Conservation (phyloP, 2,329 filamentous ascomycete genomes). For the Stagonosporopsis vannaccii region DNA sequence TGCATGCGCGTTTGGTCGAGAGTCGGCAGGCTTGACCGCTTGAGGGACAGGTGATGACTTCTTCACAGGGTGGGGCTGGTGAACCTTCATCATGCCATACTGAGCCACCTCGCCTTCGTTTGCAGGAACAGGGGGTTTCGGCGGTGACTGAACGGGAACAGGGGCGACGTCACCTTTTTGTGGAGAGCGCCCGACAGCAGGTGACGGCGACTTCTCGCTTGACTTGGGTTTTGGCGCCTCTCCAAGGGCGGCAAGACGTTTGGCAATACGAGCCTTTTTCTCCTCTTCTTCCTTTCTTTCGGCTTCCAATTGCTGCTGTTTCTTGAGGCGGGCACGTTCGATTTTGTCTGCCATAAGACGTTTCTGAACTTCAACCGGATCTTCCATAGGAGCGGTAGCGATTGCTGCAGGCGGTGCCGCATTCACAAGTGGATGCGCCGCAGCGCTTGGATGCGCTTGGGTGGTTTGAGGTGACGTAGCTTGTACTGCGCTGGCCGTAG, state of each 20-base stretch:
- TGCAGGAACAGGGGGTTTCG: constrained; percentile 65
- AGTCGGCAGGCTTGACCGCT: constrained; percentile 22
- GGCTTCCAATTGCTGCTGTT: constrained; percentile 62
- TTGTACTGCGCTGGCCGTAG: constrained; percentile 41
- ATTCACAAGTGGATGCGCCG: constrained; percentile 31
- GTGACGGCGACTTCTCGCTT: constrained; percentile 50
- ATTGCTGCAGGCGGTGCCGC: constrained; percentile 39
- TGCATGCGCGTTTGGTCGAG: constrained; percentile 30
- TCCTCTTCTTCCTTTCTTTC: constrained; percentile 77
- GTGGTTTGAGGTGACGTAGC: constrained; percentile 40
- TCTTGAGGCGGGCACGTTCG: constrained; percentile 72
- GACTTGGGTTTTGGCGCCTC: constrained; percentile 55
- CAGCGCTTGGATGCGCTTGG: constrained; percentile 46
- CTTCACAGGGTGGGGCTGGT: constrained; percentile 61
- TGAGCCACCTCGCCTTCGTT: constrained; percentile 65
- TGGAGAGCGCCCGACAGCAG: constrained; percentile 40
- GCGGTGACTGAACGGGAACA: constrained; percentile 53
- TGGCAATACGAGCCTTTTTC: constrained; percentile 71
- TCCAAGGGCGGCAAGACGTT: constrained; percentile 75
- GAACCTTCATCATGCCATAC: constrained; percentile 69
- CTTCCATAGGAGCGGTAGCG: constrained; percentile 60
- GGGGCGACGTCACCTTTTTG: constrained; percentile 56
- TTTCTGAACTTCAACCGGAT: constrained; percentile 70
- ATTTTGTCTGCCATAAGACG: constrained; percentile 74
- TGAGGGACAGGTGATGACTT: constrained; percentile 32